Evolutionary conservation across 2,329 filamentous ascomycete species (phyloP), one percentile per base, ranked within the genome.

Genomic region (Fusarium ramigenum): DNA sequence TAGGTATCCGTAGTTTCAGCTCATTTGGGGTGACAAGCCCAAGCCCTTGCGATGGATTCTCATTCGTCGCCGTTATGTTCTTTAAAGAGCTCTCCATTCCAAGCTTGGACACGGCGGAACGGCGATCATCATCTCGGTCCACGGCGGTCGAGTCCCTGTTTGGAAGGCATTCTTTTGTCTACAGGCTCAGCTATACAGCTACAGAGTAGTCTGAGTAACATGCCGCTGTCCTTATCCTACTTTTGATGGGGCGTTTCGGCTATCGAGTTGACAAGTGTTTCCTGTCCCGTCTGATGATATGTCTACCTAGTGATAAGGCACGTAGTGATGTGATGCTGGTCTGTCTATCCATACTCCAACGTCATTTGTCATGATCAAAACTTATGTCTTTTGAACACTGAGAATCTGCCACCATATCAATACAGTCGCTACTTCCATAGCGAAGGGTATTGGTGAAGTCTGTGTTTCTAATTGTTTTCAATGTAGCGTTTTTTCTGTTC

Each of bases 41-140:
- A 47, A 58, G 57, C 67, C 69, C 69, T 73, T 50, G 70, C 60
- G 42, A 65, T 57, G 40, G 25, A 34, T 46, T 63, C 63, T 69
- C 40, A 75, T 75, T 75, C 69, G 73, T 62, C 58, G 66, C 43
- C 42, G 44, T 54, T 60, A 43, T 28, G 46, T 39, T 72, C 47
- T 30, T n/a, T n/a, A 30, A 60, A 30, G 39, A 53, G 59, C 42
- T 66, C 32, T 42, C 43, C 25, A 61, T 53, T 39, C 56, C 28
- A 43, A 56, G 57, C 70, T 73, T 59, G 39, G 54, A 59, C 66
- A 67, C 62, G 62, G 52, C 73, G 53, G 54, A 49, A 67, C 62
- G 69, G 43, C 54, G 66, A 73, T 73, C 73, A 19, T 71, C 42
- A 75, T 73, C 66, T 73, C 66, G 50, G 66, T 34, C 56, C 53